Base-by-base conservation (phyloP, 352 stramenopile genomes). In the Pythium sukuiense region DNA sequence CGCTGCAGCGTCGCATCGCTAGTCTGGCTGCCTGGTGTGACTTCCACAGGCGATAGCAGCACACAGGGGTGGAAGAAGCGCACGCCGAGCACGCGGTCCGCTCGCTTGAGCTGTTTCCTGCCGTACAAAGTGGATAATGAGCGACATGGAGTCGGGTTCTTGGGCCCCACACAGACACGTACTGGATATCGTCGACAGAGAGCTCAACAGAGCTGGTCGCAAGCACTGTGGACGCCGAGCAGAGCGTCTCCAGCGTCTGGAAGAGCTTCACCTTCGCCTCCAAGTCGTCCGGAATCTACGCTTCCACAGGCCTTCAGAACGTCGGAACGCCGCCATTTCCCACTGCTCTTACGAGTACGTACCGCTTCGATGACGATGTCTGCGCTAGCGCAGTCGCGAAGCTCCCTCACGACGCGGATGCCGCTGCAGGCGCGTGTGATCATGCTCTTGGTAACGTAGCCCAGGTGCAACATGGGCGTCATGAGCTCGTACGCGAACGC, bases 381-480 rank as follows among this genome's bases (percentile, higher is more conserved):
- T 43, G 73, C 80, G 50, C 77, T 65, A 11, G 76, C 74, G 46
- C 81, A 87, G n/a, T 86, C 63, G 12, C 70, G 57, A 12, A 92
- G 46, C n/a, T 83, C 72, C 16, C 45, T 58, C 32, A 84, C 81
- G 11, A 85, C 59, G 24, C 68, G 72, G 59, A 90, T 74, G 69
- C 83, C 79, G 24, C 66, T 54, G 63, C 80, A 87, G 0, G 80
- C 81, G 27, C 81, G 73, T 12, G 79, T 88, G 55, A 89, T 64
- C 80, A 92, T 89, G 63, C 74, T 81, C 73, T 90, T 87, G 67
- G 81, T 88, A 29, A 90, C 81, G 75, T 90, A 92, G 29, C 83
- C 83, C 20, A 92, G 73, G 59, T 88, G 80, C 60, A 88, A 69
- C 69, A 92, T 70, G 59, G 83, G 83, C 45, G 87, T 84, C 49